These are phyloP conservation scores for Aspergillus ruber DNA, from an alignment of 2,329 filamentous ascomycete genomes.

Conservation along the genomic window DNA sequence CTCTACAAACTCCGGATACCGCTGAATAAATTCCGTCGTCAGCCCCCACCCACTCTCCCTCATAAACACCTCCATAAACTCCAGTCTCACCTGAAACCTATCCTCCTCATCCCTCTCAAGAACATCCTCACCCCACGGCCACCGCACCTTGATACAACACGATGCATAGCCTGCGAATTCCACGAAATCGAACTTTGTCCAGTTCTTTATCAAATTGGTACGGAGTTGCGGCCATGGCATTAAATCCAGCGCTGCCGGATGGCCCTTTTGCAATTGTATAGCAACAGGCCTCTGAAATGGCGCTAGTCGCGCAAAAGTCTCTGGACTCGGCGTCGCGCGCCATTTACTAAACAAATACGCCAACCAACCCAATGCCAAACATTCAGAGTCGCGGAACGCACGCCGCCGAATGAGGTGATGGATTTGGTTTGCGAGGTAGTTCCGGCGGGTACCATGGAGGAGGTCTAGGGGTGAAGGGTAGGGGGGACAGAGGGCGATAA, in stretches of 20 bases:
- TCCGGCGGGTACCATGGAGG: conserved; percentile 4
- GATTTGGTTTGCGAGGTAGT: conserved; percentile 5
- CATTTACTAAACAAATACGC: conserved; percentile 4
- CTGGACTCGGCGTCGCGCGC: conserved; percentile 1
- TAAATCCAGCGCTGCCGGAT: neutral
- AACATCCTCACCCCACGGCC: conserved; percentile 8
- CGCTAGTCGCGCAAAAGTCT: neutral
- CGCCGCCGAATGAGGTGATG: neutral
- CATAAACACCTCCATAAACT: conserved; percentile 9
- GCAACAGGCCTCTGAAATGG: neutral
- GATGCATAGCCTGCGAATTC: conserved; percentile 5
- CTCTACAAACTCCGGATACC: conserved; percentile 5
- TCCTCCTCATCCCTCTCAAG: conserved; percentile 8
- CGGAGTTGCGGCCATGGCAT: conserved; percentile 1
- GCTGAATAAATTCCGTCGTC: conserved; percentile 4
- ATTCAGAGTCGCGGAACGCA: conserved; percentile 2
- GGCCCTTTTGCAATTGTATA: neutral
- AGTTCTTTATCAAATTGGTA: conserved; percentile 3
- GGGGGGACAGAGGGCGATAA: conserved; percentile 3
- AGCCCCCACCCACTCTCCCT: conserved; percentile 6
- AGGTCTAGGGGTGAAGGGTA: conserved; percentile 6
- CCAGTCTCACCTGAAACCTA: conserved; percentile 3
- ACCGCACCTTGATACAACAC: conserved; percentile 9
- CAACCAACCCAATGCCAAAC: conserved; percentile 4
- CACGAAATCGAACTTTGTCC: conserved; percentile 2